Evolutionary conservation across 352 stramenopile species (phyloP).

Genomic region (Albugo laibachii): DNA sequence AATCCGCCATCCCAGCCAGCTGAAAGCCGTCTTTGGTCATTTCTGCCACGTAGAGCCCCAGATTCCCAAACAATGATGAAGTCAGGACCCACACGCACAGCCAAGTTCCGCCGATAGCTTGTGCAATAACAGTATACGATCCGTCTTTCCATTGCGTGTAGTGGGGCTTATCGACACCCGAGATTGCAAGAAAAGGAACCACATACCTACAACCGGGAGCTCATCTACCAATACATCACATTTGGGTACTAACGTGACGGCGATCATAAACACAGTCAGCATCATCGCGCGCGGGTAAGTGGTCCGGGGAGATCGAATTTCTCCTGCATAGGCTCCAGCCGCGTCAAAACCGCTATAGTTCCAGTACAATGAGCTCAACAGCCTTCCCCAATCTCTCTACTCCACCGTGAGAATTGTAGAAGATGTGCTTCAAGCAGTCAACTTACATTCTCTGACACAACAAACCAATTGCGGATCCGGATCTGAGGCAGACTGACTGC

Average conservation of each 20-base stretch:
- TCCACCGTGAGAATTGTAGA: neutral
- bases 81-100: constrained; percentile 62
- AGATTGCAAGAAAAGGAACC: constrained; percentile 47
- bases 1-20: constrained; percentile 61
- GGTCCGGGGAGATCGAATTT: constrained; percentile 42
- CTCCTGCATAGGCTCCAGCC: constrained; percentile 42
- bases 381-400: constrained; percentile 31
- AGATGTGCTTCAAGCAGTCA: constrained; percentile 7
- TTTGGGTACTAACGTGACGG: constrained; percentile 26
- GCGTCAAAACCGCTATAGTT: constrained; percentile 70
- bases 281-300: constrained; percentile 66
- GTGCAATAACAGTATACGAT: constrained; percentile 50
- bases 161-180: constrained; percentile 41
- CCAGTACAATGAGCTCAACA: constrained; percentile 62
- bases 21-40: constrained; percentile 72
- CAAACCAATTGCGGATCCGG: constrained; percentile 41
- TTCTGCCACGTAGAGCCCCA: constrained; percentile 63
- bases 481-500: constrained; percentile 29
- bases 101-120: constrained; percentile 37
- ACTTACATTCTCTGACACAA: constrained; percentile 27
- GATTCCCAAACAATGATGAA: constrained; percentile 52
- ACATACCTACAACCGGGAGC: constrained; percentile 17
- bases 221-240: neutral
- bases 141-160: constrained; percentile 59
- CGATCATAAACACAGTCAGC: constrained; percentile 49